phyloP scores from a whole-genome alignment of 257 asterid genomes.

The Plantago elongata region DNA sequence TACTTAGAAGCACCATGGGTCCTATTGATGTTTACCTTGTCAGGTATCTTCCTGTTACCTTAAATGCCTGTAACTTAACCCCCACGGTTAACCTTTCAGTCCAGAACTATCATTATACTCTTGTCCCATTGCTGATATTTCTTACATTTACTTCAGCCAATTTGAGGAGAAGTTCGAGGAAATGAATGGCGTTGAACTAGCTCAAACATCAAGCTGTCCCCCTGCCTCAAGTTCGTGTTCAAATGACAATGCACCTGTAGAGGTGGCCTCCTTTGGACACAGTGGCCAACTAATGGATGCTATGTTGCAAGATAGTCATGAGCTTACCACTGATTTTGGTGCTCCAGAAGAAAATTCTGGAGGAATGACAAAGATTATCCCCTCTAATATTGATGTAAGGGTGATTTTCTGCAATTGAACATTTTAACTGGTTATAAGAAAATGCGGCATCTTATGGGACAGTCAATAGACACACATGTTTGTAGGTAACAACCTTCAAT shows the following conservation, averaged over 20 bases:
- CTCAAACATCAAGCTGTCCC: constrained; percentile 35
- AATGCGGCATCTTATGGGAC: neutral
- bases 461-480: neutral
- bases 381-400: constrained; percentile 77
- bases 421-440: neutral
- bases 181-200: constrained; percentile 51
- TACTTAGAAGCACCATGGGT: constrained; percentile 97
- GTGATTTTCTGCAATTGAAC: constrained; percentile 1
- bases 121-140: constrained; percentile 1
- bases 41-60: constrained; percentile 46
- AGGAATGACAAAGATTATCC: constrained; percentile 76
- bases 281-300: constrained; percentile 33
- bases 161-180: constrained; percentile 91
- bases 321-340: constrained; percentile 32
- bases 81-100: constrained; percentile 10
- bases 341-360: constrained; percentile 57
- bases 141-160: constrained; percentile 46
- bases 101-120: constrained; percentile 6
- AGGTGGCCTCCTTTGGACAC: constrained; percentile 29
- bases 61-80: neutral
- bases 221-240: constrained; percentile 60
- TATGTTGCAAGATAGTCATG: constrained; percentile 43
- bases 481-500: neutral
- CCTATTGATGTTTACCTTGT: constrained; percentile 95
- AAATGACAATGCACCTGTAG: constrained; percentile 42